phyloP scores from a whole-genome alignment of 768 basidiomycete species.

The Termitomyces sp. region DNA sequence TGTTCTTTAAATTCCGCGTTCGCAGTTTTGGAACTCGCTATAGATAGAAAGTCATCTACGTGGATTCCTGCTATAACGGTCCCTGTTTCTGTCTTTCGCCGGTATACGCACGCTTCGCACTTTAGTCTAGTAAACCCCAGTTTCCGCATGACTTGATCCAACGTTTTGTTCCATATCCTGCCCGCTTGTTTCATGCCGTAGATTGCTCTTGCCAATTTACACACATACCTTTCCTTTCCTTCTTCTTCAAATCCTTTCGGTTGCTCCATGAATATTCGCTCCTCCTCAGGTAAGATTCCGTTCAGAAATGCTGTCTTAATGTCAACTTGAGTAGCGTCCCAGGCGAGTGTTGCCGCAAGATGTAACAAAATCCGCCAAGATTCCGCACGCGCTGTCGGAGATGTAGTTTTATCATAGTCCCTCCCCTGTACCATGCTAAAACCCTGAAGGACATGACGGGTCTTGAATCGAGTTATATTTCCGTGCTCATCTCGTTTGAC shows the following conservation, averaged over 20 bases:
- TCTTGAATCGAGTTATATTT: slow-evolving; percentile 22
- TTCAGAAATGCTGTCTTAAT: too few species aligned
- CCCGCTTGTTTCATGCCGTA: not conserved
- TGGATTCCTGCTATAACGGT: slow-evolving; percentile 17
- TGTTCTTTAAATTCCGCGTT: slow-evolving; percentile 1
- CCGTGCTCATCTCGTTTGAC: slow-evolving; percentile 14
- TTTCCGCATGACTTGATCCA: slow-evolving; percentile 17
- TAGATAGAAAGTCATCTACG: too few species aligned
- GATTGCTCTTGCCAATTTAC: not conserved
- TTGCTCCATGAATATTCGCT: too few species aligned
- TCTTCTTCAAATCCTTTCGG: slow-evolving; percentile 26
- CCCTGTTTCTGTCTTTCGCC: slow-evolving; percentile 3
- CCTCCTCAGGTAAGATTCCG: too few species aligned
- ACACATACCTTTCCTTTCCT: not conserved
- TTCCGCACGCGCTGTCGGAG: not conserved
- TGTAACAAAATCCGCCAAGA: not conserved
- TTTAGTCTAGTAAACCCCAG: slow-evolving; percentile 27
- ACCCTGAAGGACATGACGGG: slow-evolving; percentile 35
- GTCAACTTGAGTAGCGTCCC: too few species aligned
- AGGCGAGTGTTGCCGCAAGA: slow-evolving; percentile 28
- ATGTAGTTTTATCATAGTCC: not conserved
- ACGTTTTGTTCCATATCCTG: too few species aligned
- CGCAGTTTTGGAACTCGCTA: not conserved
- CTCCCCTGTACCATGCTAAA: slow-evolving; percentile 7
- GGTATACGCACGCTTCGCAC: slow-evolving; percentile 14